phyloP scores from a whole-genome alignment of 768 basidiomycete species.

The Pleurotus cornucopiae region DNA sequence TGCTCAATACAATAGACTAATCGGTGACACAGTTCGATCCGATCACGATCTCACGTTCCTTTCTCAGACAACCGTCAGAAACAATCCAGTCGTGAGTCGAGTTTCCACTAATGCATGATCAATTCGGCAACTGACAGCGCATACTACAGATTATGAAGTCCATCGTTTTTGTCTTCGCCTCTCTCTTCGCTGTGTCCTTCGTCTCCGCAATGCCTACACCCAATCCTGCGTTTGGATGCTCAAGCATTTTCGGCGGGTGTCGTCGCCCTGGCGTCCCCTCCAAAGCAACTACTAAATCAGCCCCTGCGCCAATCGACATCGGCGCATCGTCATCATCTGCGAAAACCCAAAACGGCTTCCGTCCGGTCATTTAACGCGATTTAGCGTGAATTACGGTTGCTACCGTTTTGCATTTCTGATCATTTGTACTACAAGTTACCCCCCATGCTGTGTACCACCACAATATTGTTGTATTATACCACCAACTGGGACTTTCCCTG shows the following conservation, averaged over 20 bases:
- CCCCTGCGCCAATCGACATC: not conserved
- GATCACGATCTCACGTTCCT: not conserved
- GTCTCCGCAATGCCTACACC: constrained; percentile 1
- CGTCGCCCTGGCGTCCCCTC: not conserved
- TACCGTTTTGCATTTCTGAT: not conserved
- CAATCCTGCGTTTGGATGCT: constrained; percentile 1
- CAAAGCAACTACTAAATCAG: not conserved
- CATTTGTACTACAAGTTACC: not conserved
- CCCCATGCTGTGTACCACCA: not conserved
- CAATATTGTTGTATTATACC: not conserved
- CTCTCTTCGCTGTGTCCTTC: not conserved
- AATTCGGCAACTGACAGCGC: not conserved
- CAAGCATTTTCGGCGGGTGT: not conserved
- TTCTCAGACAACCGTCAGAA: not conserved
- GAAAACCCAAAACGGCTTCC: not conserved
- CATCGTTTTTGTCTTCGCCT: constrained; percentile 1
- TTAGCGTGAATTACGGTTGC: not conserved
- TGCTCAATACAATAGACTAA: not conserved
- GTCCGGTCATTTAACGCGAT: not conserved
- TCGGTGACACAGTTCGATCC: not conserved
- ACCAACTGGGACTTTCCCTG: not conserved
- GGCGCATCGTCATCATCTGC: not conserved
- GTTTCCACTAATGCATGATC: not conserved
- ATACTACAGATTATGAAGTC: constrained; percentile 5
- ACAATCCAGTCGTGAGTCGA: not conserved